phyloP scores from a whole-genome alignment of 1,284 basidiomycete species.

The Salmacisia buchloeana region DNA sequence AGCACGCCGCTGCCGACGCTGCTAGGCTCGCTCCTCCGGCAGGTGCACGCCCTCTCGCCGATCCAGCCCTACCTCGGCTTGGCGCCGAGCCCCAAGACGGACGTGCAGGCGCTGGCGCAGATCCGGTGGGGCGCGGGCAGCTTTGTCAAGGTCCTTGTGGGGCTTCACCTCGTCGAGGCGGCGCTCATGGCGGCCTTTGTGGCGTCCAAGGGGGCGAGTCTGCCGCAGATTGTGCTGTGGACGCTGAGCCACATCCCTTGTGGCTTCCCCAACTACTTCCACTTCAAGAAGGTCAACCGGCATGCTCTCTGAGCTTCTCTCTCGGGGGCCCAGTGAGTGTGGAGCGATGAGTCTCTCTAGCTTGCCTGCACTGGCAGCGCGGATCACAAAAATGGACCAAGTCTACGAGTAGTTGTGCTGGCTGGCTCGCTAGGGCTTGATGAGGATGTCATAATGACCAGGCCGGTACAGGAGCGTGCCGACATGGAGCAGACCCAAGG shows the following conservation, averaged over 20 bases:
- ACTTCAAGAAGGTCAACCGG: slow-evolving; percentile 4
- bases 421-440: too few relatives aligned
- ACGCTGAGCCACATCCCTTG: background rate
- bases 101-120: background rate
- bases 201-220: slow-evolving; percentile 1
- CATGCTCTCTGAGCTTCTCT: background rate
- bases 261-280: slow-evolving; percentile 1
- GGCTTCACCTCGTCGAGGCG: background rate
- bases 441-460: slow-evolving; percentile 38
- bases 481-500: background rate
- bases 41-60: background rate
- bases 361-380: background rate
- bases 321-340: background rate
- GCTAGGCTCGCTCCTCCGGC: background rate
- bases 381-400: background rate
- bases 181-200: background rate
- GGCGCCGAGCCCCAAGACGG: background rate
- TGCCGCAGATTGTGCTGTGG: slow-evolving; percentile 1
- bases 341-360: background rate
- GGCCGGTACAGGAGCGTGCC: slow-evolving; percentile 25
- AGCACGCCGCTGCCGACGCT: background rate
- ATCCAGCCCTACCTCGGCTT: background rate
- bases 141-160: background rate
- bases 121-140: background rate
- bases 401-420: too few relatives aligned